Percentiles rank a stretch among this genome's conserved stretches.
These are phyloP conservation scores for Aspergillus carbonarius DNA, from an alignment of 2,329 filamentous ascomycete species.

Conservation along the genomic window DNA sequence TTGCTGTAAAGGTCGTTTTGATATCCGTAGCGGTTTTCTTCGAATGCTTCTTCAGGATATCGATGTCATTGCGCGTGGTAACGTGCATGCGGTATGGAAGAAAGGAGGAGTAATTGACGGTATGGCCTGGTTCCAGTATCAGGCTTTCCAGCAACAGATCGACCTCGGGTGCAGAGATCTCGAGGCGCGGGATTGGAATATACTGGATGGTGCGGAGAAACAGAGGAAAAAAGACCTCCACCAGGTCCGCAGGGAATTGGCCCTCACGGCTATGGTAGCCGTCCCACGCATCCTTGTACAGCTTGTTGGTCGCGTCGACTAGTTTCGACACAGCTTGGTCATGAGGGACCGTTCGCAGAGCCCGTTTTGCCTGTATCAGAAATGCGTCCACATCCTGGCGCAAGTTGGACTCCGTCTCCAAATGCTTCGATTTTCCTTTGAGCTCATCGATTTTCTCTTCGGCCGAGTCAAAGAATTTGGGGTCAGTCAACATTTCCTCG, in stretches of 20 bases:
- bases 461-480: slow-evolving; percentile 77
- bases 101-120: slow-evolving; percentile 83
- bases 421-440: slow-evolving; percentile 54
- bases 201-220: slow-evolving; percentile 77
- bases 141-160: slow-evolving; percentile 88
- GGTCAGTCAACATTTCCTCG: slow-evolving; percentile 80
- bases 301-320: slow-evolving; percentile 62
- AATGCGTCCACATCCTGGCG: slow-evolving; percentile 71
- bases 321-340: slow-evolving; percentile 73
- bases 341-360: slow-evolving; percentile 65
- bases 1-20: slow-evolving; percentile 72
- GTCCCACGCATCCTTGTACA: slow-evolving; percentile 70
- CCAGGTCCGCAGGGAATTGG: slow-evolving; percentile 70
- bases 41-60: slow-evolving; percentile 75
- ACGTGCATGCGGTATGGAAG: slow-evolving; percentile 79
- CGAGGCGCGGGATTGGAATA: slow-evolving; percentile 85
- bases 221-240: slow-evolving; percentile 78
- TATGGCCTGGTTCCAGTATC: slow-evolving; percentile 81
- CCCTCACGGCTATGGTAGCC: slow-evolving; percentile 63
- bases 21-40: slow-evolving; percentile 63
- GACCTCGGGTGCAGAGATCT: slow-evolving; percentile 77
- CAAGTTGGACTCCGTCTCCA: slow-evolving; percentile 66
- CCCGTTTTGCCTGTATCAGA: slow-evolving; percentile 66
- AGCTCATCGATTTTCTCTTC: slow-evolving; percentile 64
- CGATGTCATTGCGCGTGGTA: slow-evolving; percentile 81